Conservation (phyloP, 345 rosid species). For the Rhodamnia argentea region DNA sequence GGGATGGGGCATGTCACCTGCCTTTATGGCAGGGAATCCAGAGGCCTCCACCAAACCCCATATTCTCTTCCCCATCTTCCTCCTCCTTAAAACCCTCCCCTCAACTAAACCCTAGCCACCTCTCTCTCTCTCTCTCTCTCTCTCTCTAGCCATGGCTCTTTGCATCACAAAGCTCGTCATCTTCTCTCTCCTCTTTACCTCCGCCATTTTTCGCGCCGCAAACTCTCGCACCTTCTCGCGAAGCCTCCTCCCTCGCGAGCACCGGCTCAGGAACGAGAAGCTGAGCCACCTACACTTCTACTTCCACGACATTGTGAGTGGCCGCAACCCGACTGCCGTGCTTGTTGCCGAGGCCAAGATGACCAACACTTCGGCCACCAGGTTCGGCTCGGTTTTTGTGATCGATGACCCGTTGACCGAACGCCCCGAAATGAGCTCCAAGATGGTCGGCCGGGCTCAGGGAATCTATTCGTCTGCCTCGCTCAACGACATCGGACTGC, state of each 20-base stretch:
- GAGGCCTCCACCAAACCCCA: background rate
- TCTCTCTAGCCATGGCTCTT: background rate
- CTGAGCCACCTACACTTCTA: constrained; percentile 44
- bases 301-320: constrained; percentile 36
- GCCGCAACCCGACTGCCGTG: constrained; percentile 26
- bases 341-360: constrained; percentile 10
- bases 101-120: background rate
- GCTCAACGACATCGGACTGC: constrained; percentile 2
- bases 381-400: constrained; percentile 27
- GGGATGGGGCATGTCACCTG: no score
- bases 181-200: background rate
- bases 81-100: background rate
- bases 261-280: constrained; percentile 18
- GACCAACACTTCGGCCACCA: constrained; percentile 9
- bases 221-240: constrained; percentile 9
- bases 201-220: background rate
- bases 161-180: constrained; percentile 3
- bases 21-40: no score
- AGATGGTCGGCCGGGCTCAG: constrained; percentile 40
- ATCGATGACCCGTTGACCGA: constrained; percentile 40
- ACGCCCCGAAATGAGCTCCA: constrained; percentile 29
- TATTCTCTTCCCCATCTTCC: background rate
- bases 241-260: constrained; percentile 1
- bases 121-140: background rate
- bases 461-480: constrained; percentile 32